Evolutionary conservation across 768 basidiomycete species (phyloP), one percentile per base, ranked within the genome.

Genomic region (Candolleomyces efflorescens): DNA sequence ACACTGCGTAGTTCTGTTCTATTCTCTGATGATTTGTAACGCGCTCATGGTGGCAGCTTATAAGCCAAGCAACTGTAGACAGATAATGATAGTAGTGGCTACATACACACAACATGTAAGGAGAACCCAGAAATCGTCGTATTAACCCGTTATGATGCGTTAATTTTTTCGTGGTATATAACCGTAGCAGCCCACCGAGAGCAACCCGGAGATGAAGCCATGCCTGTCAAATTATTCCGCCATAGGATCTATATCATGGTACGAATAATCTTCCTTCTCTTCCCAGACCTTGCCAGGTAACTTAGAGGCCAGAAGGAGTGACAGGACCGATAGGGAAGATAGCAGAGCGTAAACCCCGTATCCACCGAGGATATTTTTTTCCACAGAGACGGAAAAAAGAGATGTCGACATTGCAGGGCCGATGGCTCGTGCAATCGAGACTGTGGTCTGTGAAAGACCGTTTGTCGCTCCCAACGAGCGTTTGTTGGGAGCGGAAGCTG

Each of bases 311-410:
- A 77, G 67, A 23, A 63, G 47, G 5, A 74, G 50, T 9, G 73
- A 72, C 17, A 69, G 62, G 39, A 67, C 59, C 5, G 75, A 69
- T 9, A 81, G 61, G 2, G 64, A 37, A 1, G 66, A 61, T 37
- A 82, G 62, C 39, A 78, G 24, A 24, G 69, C 67, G 59, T 82
- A 82, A 3, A 81, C 74, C 5, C 73, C 69, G 60, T 81, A 77
- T 13, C 82, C 81, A 0, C 77, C 73, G 1, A 82, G 63, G 2
- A 81, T 7, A 39, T 79, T 77, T 60, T 75, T 66, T 59, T 84
- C 64, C 27, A 81, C 76, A 0, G 82, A 83, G 26, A 76, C 62
- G 1, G 83, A 81, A 56, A 83, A 84, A n/a, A 82, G 63, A 0
- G 82, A 82, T 0, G 82, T 80, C 4, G 77, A 67, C 36, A 76